A percentile compares a stretch with the other conserved stretches of the same genome.
Evolutionary conservation across 148 eudicot species (phyloP).

Genomic region (Silene uniflora): DNA sequence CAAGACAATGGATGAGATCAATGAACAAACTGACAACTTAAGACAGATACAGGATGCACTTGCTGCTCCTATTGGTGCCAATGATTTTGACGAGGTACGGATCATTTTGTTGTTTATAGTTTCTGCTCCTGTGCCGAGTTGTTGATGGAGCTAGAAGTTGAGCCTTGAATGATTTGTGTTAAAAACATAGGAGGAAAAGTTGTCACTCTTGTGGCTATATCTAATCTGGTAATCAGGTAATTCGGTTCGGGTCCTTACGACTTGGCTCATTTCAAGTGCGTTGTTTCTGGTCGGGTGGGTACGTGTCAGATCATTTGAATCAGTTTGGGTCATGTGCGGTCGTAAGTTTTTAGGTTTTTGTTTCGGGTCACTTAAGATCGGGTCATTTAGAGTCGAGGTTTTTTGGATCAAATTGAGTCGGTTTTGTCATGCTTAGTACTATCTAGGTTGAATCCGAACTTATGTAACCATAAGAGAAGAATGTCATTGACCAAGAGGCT

Average conservation of each 20-base stretch:
- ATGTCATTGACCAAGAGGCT: neutral
- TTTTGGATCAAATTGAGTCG: neutral
- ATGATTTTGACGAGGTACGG: slow-evolving; percentile 64
- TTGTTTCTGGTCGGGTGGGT: neutral
- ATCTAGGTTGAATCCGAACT: neutral
- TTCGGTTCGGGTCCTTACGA: neutral
- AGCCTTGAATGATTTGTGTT: neutral
- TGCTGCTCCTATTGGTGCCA: slow-evolving; percentile 51
- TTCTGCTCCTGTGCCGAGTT: neutral
- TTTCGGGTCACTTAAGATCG: neutral
- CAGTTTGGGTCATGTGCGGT: neutral
- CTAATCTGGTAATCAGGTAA: neutral
- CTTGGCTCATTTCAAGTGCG: neutral
- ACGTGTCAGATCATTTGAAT: no score
- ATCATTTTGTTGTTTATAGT: neutral
- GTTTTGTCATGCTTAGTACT: neutral
- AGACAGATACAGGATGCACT: slow-evolving; percentile 68
- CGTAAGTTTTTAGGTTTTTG: neutral
- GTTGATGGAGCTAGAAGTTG: neutral
- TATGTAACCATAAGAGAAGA: no score
- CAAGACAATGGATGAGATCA: slow-evolving; percentile 81
- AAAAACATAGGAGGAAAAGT: no score
- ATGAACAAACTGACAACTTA: slow-evolving; percentile 68
- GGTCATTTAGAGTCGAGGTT: no score
- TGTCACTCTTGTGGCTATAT: no score